Conservation (phyloP, 1,139 yeast species). For the Saccharomyces hybrid region DNA sequence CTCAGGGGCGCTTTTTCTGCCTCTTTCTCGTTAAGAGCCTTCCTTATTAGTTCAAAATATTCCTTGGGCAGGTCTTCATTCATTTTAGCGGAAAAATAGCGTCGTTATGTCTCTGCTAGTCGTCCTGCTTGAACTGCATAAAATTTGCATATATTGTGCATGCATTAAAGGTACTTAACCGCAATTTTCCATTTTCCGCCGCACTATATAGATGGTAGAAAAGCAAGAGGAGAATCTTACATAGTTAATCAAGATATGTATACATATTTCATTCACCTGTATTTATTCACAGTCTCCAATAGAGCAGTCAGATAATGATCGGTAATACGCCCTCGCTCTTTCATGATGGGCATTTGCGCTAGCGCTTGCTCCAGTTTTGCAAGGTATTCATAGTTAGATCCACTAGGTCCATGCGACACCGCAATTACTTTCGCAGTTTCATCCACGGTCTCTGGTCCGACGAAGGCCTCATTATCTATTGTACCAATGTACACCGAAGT, state of each 20-base stretch:
- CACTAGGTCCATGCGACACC: slow-evolving; percentile 66
- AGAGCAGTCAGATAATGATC: slow-evolving; percentile 20
- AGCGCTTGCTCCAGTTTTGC: background rate
- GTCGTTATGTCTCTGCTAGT: slow-evolving; percentile 34
- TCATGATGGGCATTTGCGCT: background rate
- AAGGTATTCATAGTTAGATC: slow-evolving; percentile 68
- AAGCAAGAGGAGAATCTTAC: background rate
- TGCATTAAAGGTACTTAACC: background rate
- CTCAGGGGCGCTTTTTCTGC: slow-evolving; percentile 14
- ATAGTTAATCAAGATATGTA: background rate
- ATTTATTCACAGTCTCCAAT: slow-evolving; percentile 19
- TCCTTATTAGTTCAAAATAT: slow-evolving; percentile 34
- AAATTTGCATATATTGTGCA: background rate
- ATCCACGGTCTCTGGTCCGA: slow-evolving; percentile 64
- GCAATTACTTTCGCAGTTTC: slow-evolving; percentile 57
- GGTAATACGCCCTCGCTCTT: background rate
- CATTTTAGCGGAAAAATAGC: slow-evolving; percentile 26
- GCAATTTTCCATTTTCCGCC: background rate
- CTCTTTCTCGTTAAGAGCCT: slow-evolving; percentile 32
- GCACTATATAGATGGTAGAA: background rate
- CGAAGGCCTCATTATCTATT: slow-evolving; percentile 67
- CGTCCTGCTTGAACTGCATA: background rate
- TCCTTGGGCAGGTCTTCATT: slow-evolving; percentile 32
- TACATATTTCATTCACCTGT: background rate
- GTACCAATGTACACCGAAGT: slow-evolving; percentile 81